phyloP scores from a whole-genome alignment of 169 alveolate species.

The Eimeria acervulina region DNA sequence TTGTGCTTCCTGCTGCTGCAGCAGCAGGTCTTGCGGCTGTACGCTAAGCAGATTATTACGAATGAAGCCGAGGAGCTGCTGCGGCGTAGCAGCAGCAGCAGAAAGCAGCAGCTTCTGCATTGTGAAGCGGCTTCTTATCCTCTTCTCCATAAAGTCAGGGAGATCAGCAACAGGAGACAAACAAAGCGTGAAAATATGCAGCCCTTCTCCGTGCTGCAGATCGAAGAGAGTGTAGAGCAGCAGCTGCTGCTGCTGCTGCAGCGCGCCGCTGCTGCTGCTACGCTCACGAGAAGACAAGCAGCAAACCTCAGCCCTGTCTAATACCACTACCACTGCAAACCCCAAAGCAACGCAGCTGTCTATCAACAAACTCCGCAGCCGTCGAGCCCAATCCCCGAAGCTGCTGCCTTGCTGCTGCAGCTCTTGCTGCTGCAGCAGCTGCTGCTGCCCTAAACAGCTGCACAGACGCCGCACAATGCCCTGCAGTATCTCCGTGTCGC shows the following conservation, averaged over 20 bases:
- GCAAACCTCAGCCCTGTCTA: slow-evolving; percentile 75
- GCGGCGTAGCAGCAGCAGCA: slow-evolving; percentile 5
- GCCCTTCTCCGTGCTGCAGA: slow-evolving; percentile 70
- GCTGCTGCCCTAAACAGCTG: slow-evolving; percentile 7
- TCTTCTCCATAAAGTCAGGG: slow-evolving; percentile 71
- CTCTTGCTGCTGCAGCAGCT: slow-evolving; percentile 55
- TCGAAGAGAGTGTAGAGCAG: slow-evolving; percentile 77
- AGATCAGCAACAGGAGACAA: slow-evolving; percentile 69
- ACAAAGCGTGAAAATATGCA: slow-evolving; percentile 72
- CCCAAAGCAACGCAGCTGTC: slow-evolving; percentile 63
- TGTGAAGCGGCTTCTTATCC: slow-evolving; percentile 77
- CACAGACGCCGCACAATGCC: slow-evolving; percentile 71
- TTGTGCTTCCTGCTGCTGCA: not conserved
- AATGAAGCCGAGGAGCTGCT: slow-evolving; percentile 13
- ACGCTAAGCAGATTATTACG: not conserved
- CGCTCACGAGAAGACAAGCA: slow-evolving; percentile 4
- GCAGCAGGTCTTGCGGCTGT: not conserved
- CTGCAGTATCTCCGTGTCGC: slow-evolving; percentile 71
- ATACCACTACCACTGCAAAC: slow-evolving; percentile 72
- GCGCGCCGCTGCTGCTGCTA: not conserved
- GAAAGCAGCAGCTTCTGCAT: slow-evolving; percentile 30
- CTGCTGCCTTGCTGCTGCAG: slow-evolving; percentile 39
- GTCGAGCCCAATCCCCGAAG: slow-evolving; percentile 43
- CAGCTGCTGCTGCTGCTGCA: slow-evolving; percentile 50
- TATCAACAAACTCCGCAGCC: slow-evolving; percentile 27